phyloP scores from a whole-genome alignment of 352 stramenopile genomes.

The Phytophthora idaei region DNA sequence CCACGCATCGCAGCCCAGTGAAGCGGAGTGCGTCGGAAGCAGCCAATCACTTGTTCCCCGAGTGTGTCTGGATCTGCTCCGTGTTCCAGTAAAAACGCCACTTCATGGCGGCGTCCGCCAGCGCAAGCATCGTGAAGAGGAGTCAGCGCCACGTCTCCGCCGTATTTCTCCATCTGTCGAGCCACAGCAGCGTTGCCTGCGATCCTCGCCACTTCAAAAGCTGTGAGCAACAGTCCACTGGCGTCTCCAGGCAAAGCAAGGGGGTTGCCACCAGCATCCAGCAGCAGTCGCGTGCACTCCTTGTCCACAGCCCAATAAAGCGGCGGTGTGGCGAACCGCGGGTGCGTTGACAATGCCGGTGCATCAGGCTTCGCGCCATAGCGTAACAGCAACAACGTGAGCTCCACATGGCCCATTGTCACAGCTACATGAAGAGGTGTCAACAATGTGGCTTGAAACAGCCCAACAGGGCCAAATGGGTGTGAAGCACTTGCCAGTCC shows the following conservation, averaged over 20 bases:
- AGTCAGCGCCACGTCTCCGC: slow-evolving; percentile 76
- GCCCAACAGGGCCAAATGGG: slow-evolving; percentile 65
- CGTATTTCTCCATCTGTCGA: slow-evolving; percentile 78
- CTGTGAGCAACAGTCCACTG: slow-evolving; percentile 51
- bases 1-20: slow-evolving; percentile 86
- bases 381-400: slow-evolving; percentile 67
- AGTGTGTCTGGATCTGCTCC: slow-evolving; percentile 66
- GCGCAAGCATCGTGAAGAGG: slow-evolving; percentile 76
- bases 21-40: slow-evolving; percentile 71
- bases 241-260: slow-evolving; percentile 45
- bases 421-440: slow-evolving; percentile 77
- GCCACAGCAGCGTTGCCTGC: slow-evolving; percentile 69
- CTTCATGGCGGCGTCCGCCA: slow-evolving; percentile 55
- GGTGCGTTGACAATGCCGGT: slow-evolving; percentile 52
- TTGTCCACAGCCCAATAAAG: slow-evolving; percentile 79
- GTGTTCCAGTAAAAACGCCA: slow-evolving; percentile 73
- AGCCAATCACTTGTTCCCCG: slow-evolving; percentile 72
- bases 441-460: slow-evolving; percentile 68
- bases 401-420: slow-evolving; percentile 69
- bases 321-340: slow-evolving; percentile 64
- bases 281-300: slow-evolving; percentile 64
- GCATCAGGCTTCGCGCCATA: slow-evolving; percentile 69
- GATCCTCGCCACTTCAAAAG: slow-evolving; percentile 74
- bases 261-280: slow-evolving; percentile 76
- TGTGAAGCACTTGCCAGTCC: slow-evolving; percentile 37